Evolutionary conservation across 2,329 filamentous ascomycete genomes (phyloP), one percentile per base, ranked within the genome.

Genomic region (Cryphonectria radicalis): DNA sequence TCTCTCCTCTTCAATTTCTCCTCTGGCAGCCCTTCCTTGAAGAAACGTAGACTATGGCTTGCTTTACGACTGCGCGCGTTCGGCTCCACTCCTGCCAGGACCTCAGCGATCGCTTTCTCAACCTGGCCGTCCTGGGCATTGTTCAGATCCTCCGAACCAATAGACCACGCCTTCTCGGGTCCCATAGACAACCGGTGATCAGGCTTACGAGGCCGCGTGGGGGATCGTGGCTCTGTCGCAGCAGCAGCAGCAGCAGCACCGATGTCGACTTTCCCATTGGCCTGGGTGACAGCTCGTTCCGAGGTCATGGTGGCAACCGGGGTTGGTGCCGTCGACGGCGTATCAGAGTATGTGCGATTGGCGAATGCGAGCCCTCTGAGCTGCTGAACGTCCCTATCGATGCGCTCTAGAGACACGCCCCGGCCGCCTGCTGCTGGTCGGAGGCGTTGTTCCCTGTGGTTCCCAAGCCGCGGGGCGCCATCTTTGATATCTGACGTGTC

Each of bases 1-100:
- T 89, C 89, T 74, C 83, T 87, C 75, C 85, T 87, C 75, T 86
- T 87, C 59, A 80, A 77, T 76, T 87, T 87, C 62, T 91, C 88
- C 68, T 90, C 87, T 3, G 88, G 88, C 25, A 91, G 80, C 46
- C 88, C 89, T 78, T 91, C 89, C 73, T 89, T 90, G 82, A 92
- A 92, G 76, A 91, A 90, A 1, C 90, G 85, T 71, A 92, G 81
- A 74, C 88, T 90, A 78, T 91, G 89, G 76, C 89, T 91, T 55
- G 90, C 87, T 79, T 91, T 92, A 74, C 90, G 87, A 76, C 89
- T 93, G 68, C 90, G 87, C 63, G 87, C 87, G 75, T 88, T 90
- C 59, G 84, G 88, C 75, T 91, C 89, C n/a, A 87, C 82, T 2
- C 89, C 88, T 25, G 87, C 85, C 77, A 91, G 83, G 40, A 87